phyloP scores from a whole-genome alignment of 805 yeast species.

The Hanseniaspora pseudoguilliermondii region DNA sequence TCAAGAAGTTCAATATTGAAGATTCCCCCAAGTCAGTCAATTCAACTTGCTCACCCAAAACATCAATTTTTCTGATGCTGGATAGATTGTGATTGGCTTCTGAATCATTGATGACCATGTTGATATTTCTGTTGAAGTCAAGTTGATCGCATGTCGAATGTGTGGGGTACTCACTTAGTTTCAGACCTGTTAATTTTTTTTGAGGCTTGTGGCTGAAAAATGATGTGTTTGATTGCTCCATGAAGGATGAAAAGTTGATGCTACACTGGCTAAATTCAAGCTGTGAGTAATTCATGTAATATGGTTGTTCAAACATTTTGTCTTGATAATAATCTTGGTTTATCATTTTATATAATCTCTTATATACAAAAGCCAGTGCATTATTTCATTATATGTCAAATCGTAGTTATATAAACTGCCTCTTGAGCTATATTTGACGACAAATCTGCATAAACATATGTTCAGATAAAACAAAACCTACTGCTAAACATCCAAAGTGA shows the following conservation, averaged over 20 bases:
- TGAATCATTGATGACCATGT: neutral
- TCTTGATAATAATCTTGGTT: too few species aligned
- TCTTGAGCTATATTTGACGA: too few species aligned
- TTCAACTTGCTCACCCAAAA: neutral
- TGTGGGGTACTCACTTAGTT: neutral
- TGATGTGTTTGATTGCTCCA: neutral
- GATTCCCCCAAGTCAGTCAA: constrained; percentile 7
- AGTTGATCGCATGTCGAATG: neutral
- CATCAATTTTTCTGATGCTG: neutral
- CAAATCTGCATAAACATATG: too few species aligned
- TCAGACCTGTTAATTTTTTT: neutral
- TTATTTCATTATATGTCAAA: too few species aligned
- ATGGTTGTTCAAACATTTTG: neutral
- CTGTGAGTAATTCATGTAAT: neutral
- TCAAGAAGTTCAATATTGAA: constrained; percentile 1
- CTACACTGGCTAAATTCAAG: neutral
- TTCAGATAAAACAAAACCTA: too few species aligned
- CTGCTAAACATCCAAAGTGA: too few species aligned
- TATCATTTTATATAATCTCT: too few species aligned
- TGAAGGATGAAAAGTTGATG: neutral
- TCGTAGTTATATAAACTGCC: too few species aligned
- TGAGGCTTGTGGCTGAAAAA: neutral
- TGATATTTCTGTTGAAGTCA: neutral
- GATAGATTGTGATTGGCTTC: neutral
- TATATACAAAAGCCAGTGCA: too few species aligned